Evolutionary conservation across 352 stramenopile species (phyloP).

Genomic region (Saprolegnia parasitica): DNA sequence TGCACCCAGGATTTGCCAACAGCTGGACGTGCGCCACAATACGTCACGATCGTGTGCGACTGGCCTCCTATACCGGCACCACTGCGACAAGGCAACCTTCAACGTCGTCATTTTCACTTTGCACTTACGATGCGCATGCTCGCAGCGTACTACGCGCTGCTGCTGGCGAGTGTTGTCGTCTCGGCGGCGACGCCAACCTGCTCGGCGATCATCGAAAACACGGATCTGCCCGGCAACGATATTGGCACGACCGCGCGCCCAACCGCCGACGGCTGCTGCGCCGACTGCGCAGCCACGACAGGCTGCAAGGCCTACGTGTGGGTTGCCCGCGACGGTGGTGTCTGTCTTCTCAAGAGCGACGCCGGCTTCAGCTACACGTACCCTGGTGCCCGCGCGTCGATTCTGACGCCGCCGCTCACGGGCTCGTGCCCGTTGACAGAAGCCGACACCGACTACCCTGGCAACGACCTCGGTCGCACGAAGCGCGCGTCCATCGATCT

Average conservation of each 20-base stretch:
- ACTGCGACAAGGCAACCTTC: neutral
- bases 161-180: too few species aligned
- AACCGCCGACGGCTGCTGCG: slow-evolving; percentile 31
- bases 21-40: too few species aligned
- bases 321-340: neutral
- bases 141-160: neutral
- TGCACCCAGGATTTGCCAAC: too few species aligned
- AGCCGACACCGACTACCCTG: slow-evolving; percentile 12
- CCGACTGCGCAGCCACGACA: slow-evolving; percentile 29
- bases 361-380: neutral
- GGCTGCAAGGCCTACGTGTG: slow-evolving; percentile 7
- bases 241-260: slow-evolving; percentile 29
- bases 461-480: slow-evolving; percentile 9
- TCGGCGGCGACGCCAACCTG: neutral
- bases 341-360: neutral
- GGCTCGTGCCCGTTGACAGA: neutral
- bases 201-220: slow-evolving; percentile 26
- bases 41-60: slow-evolving; percentile 22
- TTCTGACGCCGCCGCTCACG: neutral
- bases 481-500: neutral
- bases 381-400: neutral
- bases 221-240: slow-evolving; percentile 37
- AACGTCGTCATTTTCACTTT: too few species aligned
- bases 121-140: neutral
- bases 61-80: slow-evolving; percentile 34